These are phyloP conservation scores for Bretschneidera sinensis DNA, from an alignment of 345 rosid species.

Conservation along the genomic window DNA sequence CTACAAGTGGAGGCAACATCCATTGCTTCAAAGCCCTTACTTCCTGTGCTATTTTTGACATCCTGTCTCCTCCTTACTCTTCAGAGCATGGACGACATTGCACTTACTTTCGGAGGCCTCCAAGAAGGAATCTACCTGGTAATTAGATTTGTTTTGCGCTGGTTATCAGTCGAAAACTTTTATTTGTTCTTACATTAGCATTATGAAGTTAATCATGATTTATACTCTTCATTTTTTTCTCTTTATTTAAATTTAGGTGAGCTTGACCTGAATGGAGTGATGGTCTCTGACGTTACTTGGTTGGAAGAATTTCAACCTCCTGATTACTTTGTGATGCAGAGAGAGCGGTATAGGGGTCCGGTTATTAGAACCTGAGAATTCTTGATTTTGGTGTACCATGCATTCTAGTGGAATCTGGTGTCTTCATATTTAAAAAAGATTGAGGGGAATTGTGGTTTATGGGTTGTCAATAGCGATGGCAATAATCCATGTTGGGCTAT, in stretches of 20 bases:
- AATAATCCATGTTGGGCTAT: conserved; percentile 17
- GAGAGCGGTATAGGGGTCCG: conserved; percentile 72
- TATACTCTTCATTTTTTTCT: too few relatives aligned
- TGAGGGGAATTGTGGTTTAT: conserved; percentile 8
- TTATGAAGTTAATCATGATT: not conserved
- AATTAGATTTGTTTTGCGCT: conserved; percentile 6
- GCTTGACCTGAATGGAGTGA: conserved; percentile 50
- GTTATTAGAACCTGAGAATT: conserved; percentile 58
- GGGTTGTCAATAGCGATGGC: conserved; percentile 16
- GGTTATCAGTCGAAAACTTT: not conserved
- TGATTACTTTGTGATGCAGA: conserved; percentile 66
- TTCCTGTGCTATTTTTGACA: conserved; percentile 73
- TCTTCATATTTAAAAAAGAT: not conserved
- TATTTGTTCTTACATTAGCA: not conserved
- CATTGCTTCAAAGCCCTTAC: conserved; percentile 73
- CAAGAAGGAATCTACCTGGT: conserved; percentile 58
- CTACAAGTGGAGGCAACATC: conserved; percentile 74
- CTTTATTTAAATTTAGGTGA: conserved; percentile 42
- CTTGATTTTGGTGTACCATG: conserved; percentile 18
- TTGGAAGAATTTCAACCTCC: conserved; percentile 82
- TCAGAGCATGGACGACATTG: conserved; percentile 58
- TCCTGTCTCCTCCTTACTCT: conserved; percentile 72
- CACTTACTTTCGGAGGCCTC: conserved; percentile 52
- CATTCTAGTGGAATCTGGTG: conserved; percentile 11
- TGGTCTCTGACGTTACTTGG: conserved; percentile 55